Percentiles rank a stretch among this genome's conserved stretches.
Conservation (phyloP, 163 green algal species). For the Scenedesmus sp. region DNA sequence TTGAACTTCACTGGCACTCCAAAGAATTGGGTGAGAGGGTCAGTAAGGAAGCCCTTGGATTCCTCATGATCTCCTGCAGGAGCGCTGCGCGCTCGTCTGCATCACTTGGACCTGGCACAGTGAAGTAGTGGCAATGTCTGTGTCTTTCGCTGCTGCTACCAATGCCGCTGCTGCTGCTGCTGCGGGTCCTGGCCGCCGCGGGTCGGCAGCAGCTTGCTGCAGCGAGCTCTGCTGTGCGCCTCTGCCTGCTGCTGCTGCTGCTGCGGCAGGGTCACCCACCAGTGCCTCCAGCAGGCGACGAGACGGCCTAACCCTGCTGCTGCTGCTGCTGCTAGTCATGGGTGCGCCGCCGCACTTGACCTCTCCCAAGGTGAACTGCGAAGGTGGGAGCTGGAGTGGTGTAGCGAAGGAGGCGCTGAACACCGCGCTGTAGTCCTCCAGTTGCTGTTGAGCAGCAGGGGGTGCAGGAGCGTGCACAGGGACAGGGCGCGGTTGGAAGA, state of each 20-base stretch:
- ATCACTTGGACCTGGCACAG: neutral
- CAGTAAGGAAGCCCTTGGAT: neutral
- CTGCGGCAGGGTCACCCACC: neutral
- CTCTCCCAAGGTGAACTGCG: neutral
- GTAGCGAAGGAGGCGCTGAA: slow-evolving; percentile 1
- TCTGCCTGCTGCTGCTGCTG: neutral
- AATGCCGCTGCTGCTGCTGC: neutral
- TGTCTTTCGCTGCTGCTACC: neutral
- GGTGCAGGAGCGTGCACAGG: neutral
- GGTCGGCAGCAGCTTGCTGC: neutral
- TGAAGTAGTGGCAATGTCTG: neutral
- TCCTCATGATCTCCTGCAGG: neutral
- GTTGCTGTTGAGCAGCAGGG: neutral
- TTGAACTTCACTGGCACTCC: neutral
- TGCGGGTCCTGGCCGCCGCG: neutral
- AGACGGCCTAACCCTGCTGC: neutral
- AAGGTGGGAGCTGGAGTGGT: neutral
- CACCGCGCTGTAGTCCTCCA: slow-evolving; percentile 38
- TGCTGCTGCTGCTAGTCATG: slow-evolving; percentile 11
- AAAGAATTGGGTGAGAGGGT: neutral
- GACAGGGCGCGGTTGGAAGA: too few species aligned
- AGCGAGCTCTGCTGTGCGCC: neutral
- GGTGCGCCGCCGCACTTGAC: slow-evolving; percentile 29
- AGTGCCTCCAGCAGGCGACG: neutral
- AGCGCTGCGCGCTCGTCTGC: neutral